Base-by-base conservation (phyloP, 805 yeast species). In the Zygoascus flipseniorum region DNA sequence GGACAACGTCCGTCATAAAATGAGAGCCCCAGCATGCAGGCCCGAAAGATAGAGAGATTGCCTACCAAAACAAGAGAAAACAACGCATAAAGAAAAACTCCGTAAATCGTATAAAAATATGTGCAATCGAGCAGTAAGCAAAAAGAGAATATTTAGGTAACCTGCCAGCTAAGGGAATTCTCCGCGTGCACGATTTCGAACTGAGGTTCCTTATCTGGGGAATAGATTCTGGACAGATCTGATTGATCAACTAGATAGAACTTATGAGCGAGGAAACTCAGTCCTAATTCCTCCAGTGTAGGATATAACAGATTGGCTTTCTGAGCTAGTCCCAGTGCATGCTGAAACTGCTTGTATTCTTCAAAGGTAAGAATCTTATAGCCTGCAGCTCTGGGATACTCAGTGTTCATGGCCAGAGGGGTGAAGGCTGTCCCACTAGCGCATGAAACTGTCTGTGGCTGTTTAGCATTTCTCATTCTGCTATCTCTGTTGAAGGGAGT, bases 361-460 rank as follows among this genome's bases (percentile, higher is more conserved):
- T 46, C 9, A 13, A 26, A 26, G 9, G 41, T 31, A 4, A 46
- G 41, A 18, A 46, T 31, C 32, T 46, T 46, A 18, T 46, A 46
- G 23, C 49, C 49, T 11, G 31, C 16, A 13, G 49, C 20, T 10
- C 11, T 9, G n/a, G 49, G 31, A 9, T 16, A 11, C 20, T 46
- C 26, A 16, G 32, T 31, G 16, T 46, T 19, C 16, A 18, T 39
- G 11, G 49, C 39, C 9, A 31, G 32, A 31, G 49, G 49, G 26
- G 49, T n/a, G 16, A 46, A 46, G 5, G 49, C 49, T 2, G n/a
- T 46, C 16, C 49, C 49, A 31, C 49, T 46, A n/a, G 49, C 49
- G 31, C 49, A 46, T 4, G 49, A 46, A 4, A 46, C 49, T 10
- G 49, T 46, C 39, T 35, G 39, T 5, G 39, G 39, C 16, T 35